phyloP scores from a whole-genome alignment of 2,329 filamentous ascomycete species.

The Ascochyta koolunga region DNA sequence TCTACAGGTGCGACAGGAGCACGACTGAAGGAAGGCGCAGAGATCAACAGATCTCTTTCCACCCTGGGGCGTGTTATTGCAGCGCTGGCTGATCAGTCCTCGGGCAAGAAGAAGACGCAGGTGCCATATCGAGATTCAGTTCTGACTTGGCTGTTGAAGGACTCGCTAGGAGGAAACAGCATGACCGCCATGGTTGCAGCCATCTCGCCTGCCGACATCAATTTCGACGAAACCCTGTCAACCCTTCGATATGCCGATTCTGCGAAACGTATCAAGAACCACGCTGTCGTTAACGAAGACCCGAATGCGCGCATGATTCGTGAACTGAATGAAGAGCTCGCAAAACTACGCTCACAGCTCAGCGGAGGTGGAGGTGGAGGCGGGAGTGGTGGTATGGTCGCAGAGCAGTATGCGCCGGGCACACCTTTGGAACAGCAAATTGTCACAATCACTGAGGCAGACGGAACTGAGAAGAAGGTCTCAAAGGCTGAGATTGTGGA shows the following conservation, averaged over 20 bases:
- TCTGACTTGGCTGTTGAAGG: conserved; percentile 94
- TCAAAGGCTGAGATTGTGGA: conserved; percentile 98
- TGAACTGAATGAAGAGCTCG: conserved; percentile 93
- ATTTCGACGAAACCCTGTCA: conserved; percentile 96
- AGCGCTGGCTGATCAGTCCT: conserved; percentile 87
- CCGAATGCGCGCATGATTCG: conserved; percentile 98
- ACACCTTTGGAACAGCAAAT: conserved; percentile 95
- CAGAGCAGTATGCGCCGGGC: conserved; percentile 86
- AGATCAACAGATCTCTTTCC: conserved; percentile 96
- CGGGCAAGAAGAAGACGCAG: conserved; percentile 78
- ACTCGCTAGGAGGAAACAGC: conserved; percentile 96
- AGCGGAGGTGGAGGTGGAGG: conserved; percentile 51
- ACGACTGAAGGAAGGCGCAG: conserved; percentile 93
- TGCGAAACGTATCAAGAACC: conserved; percentile 99
- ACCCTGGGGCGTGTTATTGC: conserved; percentile 98
- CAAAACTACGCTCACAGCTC: conserved; percentile 84
- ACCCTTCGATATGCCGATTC: conserved; percentile 96
- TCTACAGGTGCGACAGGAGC: conserved; percentile 96
- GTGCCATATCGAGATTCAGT: conserved; percentile 98
- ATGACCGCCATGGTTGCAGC: conserved; percentile 99
- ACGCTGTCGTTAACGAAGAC: conserved; percentile 98
- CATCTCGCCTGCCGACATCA: conserved; percentile 97
- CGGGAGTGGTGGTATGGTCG: conserved; percentile 54
- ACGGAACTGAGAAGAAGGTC: conserved; percentile 90
- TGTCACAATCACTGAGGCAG: conserved; percentile 86